Evolutionary conservation across 1,284 basidiomycete genomes (phyloP).

Genomic region (Wolfiporia cocos): DNA sequence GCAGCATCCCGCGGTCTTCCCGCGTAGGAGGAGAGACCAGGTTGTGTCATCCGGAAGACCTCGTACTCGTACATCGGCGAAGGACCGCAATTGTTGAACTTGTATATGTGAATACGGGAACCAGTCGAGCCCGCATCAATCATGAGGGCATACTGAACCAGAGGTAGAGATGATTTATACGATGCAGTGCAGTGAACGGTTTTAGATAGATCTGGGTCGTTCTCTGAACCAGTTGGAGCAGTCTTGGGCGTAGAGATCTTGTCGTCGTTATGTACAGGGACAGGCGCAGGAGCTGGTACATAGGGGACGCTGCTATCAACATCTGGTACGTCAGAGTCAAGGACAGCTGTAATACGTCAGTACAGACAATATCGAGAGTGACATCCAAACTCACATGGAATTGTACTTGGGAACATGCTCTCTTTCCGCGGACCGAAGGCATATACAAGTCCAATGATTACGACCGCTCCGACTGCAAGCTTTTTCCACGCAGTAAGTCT

Average conservation of each 20-base stretch:
- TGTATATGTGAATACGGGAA: constrained; percentile 96
- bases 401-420: constrained; percentile 16
- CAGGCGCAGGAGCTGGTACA: constrained; percentile 8
- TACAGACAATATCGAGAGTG: background rate
- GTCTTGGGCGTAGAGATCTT: constrained; percentile 9
- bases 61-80: constrained; percentile 89
- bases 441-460: constrained; percentile 56
- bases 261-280: constrained; percentile 19
- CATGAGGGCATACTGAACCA: constrained; percentile 94
- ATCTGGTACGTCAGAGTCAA: constrained; percentile 11
- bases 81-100: constrained; percentile 87
- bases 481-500: constrained; percentile 58
- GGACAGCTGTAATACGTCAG: constrained; percentile 12
- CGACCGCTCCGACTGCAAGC: constrained; percentile 48
- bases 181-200: constrained; percentile 66
- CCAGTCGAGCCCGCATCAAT: constrained; percentile 98
- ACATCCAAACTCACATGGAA: constrained; percentile 19
- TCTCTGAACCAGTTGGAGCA: constrained; percentile 46
- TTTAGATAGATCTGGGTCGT: constrained; percentile 57
- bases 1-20: constrained; percentile 67
- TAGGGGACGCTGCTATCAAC: constrained; percentile 9
- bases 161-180: constrained; percentile 36
- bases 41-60: constrained; percentile 81
- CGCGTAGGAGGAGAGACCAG: constrained; percentile 74
- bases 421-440: constrained; percentile 52